Evolutionary conservation across 2,329 filamentous ascomycete species (phyloP).

Genomic region (Colletotrichum salicis): DNA sequence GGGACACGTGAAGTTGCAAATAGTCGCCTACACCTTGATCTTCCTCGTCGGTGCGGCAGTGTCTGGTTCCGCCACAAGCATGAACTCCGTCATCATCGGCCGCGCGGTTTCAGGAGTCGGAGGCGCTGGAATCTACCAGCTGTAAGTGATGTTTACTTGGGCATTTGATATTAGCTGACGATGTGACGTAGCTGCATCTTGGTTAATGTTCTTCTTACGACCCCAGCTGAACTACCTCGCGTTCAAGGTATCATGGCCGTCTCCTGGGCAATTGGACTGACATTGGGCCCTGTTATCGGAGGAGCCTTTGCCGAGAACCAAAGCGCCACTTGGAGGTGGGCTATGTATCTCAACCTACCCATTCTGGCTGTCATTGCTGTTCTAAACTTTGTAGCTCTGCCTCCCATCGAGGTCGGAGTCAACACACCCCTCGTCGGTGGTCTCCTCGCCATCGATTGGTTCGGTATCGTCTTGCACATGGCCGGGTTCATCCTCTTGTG

Average conservation of each 20-base stretch:
- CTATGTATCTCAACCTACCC: constrained; percentile 64
- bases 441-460: constrained; percentile 44
- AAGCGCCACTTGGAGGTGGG: constrained; percentile 55
- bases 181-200: constrained; percentile 6
- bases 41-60: constrained; percentile 44
- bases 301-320: constrained; percentile 47
- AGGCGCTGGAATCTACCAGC: constrained; percentile 44
- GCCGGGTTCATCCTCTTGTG: constrained; percentile 51
- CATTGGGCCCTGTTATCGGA: constrained; percentile 40
- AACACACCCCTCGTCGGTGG: constrained; percentile 32
- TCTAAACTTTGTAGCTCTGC: constrained; percentile 55
- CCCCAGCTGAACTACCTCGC: constrained; percentile 39
- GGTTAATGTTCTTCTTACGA: constrained; percentile 39
- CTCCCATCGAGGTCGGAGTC: constrained; percentile 46
- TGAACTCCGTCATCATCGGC: constrained; percentile 45
- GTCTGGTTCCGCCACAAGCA: constrained; percentile 43
- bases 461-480: constrained; percentile 44
- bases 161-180: background rate
- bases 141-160: constrained; percentile 37
- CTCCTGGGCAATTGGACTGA: constrained; percentile 39
- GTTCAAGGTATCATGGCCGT: constrained; percentile 43
- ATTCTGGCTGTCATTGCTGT: constrained; percentile 51
- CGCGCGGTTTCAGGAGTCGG: constrained; percentile 46
- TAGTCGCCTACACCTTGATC: constrained; percentile 40
- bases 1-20: constrained; percentile 45